Percentiles rank a stretch among this genome's conserved stretches.
phyloP scores from a whole-genome alignment of 106 monocot genomes.

The Gastrodia elata region DNA sequence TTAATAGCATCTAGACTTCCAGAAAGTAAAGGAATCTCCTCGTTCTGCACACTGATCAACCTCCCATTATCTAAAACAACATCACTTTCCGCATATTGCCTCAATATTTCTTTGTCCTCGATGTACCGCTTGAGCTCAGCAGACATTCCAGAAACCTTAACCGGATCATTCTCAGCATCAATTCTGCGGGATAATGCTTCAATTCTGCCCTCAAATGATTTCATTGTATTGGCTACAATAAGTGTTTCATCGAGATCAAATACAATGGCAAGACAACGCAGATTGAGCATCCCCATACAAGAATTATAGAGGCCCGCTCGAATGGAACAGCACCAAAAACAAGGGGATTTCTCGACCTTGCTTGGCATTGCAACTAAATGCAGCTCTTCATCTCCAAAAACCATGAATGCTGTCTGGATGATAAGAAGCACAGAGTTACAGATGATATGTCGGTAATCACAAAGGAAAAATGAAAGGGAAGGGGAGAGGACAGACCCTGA shows the following conservation, averaged over 20 bases:
- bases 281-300: constrained; percentile 73
- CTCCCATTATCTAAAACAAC: constrained; percentile 48
- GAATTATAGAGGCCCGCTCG: constrained; percentile 51
- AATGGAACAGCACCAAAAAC: constrained; percentile 83
- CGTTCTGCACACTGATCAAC: constrained; percentile 42
- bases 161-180: constrained; percentile 53
- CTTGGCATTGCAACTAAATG: constrained; percentile 88
- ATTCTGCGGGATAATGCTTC: constrained; percentile 69
- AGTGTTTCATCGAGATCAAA: constrained; percentile 95
- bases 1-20: constrained; percentile 26
- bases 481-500: constrained; percentile 17
- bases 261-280: constrained; percentile 81
- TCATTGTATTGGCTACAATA: constrained; percentile 94
- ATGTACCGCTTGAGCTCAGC: constrained; percentile 79
- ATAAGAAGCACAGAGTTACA: background rate
- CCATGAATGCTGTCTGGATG: constrained; percentile 65
- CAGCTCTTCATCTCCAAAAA: constrained; percentile 53
- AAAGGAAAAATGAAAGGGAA: background rate
- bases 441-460: background rate
- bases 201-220: constrained; percentile 82
- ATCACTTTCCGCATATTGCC: constrained; percentile 67
- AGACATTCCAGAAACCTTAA: constrained; percentile 77
- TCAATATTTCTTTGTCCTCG: constrained; percentile 70
- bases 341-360: constrained; percentile 45
- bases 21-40: constrained; percentile 37